Conservation (phyloP, 495 filamentous ascomycete species). For the Oleoguttula mirabilis region DNA sequence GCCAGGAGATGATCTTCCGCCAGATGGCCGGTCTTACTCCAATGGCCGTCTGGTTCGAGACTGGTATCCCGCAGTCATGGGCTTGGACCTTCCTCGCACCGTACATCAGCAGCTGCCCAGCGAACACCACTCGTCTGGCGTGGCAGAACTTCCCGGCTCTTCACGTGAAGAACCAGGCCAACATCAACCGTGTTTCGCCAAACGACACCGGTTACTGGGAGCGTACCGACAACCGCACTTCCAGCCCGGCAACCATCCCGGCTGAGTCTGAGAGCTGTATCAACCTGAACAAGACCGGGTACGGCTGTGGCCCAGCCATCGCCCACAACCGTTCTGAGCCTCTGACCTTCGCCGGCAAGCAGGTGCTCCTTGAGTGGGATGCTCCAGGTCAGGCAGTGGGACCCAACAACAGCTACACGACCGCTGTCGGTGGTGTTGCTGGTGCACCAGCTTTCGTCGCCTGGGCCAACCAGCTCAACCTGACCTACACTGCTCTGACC, state of each 20-base stretch:
- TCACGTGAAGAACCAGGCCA: slow-evolving; percentile 64
- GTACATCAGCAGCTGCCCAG: slow-evolving; percentile 69
- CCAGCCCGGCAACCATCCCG: slow-evolving; percentile 37
- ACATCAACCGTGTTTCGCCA: slow-evolving; percentile 47
- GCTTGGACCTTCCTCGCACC: slow-evolving; percentile 76
- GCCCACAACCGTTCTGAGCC: slow-evolving; percentile 53
- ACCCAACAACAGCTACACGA: slow-evolving; percentile 73
- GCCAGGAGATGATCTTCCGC: slow-evolving; percentile 81
- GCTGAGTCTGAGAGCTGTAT: slow-evolving; percentile 37
- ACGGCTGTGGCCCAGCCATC: slow-evolving; percentile 51
- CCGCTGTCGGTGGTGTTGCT: slow-evolving; percentile 39
- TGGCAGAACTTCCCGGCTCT: slow-evolving; percentile 87
- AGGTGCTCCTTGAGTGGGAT: slow-evolving; percentile 64
- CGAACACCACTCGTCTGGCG: slow-evolving; percentile 57
- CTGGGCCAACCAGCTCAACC: slow-evolving; percentile 75
- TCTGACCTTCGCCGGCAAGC: slow-evolving; percentile 63
- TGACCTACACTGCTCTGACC: slow-evolving; percentile 63
- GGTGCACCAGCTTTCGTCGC: slow-evolving; percentile 52
- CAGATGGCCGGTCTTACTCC: slow-evolving; percentile 76
- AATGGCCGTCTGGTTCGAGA: slow-evolving; percentile 77
- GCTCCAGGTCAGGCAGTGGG: slow-evolving; percentile 55
- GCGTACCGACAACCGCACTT: slow-evolving; percentile 37
- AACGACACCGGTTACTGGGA: slow-evolving; percentile 43
- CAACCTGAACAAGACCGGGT: slow-evolving; percentile 38
- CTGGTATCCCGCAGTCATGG: slow-evolving; percentile 75